Percentiles rank a stretch among this genome's conserved stretches.
Evolutionary conservation across 202 grass and related monocot genomes (phyloP).

Genomic region (Dendrocalamus latiflorus): DNA sequence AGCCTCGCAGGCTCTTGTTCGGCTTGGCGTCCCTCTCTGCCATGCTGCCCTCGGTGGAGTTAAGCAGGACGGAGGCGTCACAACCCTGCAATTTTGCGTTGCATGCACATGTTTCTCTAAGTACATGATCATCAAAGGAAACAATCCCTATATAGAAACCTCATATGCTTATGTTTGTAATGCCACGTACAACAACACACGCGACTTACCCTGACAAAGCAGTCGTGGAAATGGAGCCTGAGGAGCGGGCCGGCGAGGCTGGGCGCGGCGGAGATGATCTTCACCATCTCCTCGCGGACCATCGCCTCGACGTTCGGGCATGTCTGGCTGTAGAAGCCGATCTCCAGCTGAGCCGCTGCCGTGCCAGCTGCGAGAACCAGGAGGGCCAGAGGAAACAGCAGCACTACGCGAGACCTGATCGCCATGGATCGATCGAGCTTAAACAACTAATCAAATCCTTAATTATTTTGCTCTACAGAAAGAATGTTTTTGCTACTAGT

Average conservation of each 20-base stretch:
- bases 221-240: slow-evolving; percentile 92
- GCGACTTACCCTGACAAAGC: slow-evolving; percentile 75
- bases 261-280: slow-evolving; percentile 35
- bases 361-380: background rate
- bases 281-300: slow-evolving; percentile 30
- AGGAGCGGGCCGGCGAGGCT: slow-evolving; percentile 38
- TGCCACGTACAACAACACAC: background rate
- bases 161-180: background rate
- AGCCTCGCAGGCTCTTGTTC: slow-evolving; percentile 52
- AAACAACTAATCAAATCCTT: background rate
- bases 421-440: background rate
- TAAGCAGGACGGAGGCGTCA: slow-evolving; percentile 61
- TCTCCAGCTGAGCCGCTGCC: slow-evolving; percentile 21
- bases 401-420: background rate
- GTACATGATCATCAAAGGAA: background rate
- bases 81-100: slow-evolving; percentile 37
- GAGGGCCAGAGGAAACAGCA: slow-evolving; percentile 8
- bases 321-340: slow-evolving; percentile 42
- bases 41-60: slow-evolving; percentile 14
- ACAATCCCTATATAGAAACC: background rate
- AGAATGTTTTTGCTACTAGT: background rate
- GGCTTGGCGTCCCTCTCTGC: slow-evolving; percentile 56
- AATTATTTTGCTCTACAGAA: background rate
- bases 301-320: slow-evolving; percentile 45
- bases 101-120: background rate